phyloP scores from a whole-genome alignment of 176 grass and related monocot species.

The Carex pumila region DNA sequence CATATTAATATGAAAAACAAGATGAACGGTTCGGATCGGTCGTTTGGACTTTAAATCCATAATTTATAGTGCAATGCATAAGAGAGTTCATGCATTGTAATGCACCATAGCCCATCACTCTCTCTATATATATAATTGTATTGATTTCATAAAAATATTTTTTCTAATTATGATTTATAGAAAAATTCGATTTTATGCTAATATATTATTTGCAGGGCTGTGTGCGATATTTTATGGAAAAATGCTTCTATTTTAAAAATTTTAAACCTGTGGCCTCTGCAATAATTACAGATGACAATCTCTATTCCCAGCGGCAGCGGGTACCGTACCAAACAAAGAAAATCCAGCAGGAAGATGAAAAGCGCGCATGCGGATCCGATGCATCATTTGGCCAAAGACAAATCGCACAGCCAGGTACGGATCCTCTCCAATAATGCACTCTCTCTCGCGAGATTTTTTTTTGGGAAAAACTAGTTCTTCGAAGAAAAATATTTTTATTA shows the following conservation, averaged over 20 bases:
- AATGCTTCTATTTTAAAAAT: not conserved
- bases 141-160: too few species aligned
- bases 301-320: not conserved
- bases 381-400: not conserved
- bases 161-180: too few species aligned
- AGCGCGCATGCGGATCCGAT: not conserved
- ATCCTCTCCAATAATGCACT: not conserved
- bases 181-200: not conserved
- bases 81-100: too few species aligned
- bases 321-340: not conserved
- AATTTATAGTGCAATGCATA: too few species aligned
- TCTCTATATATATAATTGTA: too few species aligned
- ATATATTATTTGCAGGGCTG: not conserved
- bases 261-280: not conserved
- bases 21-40: too few species aligned
- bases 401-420: not conserved
- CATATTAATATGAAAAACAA: too few species aligned
- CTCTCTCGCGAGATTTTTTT: too few species aligned
- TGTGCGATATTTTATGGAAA: not conserved
- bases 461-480: too few species aligned
- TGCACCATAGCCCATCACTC: too few species aligned
- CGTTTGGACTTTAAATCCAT: too few species aligned
- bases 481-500: too few species aligned
- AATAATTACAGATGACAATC: not conserved
- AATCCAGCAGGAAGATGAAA: not conserved